Conservation (phyloP, 441 rosid species). For the Breynia disticha region DNA sequence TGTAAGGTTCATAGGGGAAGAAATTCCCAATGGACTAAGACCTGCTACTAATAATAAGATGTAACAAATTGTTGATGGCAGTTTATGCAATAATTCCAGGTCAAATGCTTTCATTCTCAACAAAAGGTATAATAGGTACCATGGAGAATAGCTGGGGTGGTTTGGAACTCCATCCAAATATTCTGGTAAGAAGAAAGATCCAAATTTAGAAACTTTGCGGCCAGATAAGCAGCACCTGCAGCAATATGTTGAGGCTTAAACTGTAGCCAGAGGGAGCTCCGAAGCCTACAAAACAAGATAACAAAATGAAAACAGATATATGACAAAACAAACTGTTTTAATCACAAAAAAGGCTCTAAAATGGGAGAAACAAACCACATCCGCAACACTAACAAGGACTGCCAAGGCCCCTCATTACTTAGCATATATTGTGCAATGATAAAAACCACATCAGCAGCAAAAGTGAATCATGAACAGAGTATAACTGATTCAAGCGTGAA, state of each 20-base stretch:
- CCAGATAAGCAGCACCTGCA: conserved; percentile 77
- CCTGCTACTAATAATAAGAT: no score
- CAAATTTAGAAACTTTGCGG: conserved; percentile 50
- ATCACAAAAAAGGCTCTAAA: conserved; percentile 7
- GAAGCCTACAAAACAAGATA: conserved; percentile 47
- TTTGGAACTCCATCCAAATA: conserved; percentile 63
- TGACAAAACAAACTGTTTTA: neutral
- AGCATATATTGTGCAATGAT: conserved; percentile 20
- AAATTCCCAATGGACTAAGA: no score
- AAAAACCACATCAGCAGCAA: conserved; percentile 18
- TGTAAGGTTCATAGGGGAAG: no score
- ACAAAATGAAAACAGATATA: neutral
- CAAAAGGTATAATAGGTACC: conserved; percentile 23
- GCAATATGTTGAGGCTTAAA: conserved; percentile 76
- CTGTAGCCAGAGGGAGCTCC: conserved; percentile 83
- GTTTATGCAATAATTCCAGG: no score
- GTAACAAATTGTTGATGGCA: no score
- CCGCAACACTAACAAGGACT: conserved; percentile 14
- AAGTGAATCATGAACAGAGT: conserved; percentile 9
- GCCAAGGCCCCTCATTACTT: conserved; percentile 20
- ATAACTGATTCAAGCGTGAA: conserved; percentile 13
- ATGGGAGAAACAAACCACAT: conserved; percentile 27
- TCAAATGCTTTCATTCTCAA: neutral
- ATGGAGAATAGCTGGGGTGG: conserved; percentile 55
- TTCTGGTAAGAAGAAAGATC: conserved; percentile 47